These are phyloP conservation scores for Aspergillus transmontanensis DNA, from an alignment of 2,329 filamentous ascomycete genomes.

Conservation along the genomic window DNA sequence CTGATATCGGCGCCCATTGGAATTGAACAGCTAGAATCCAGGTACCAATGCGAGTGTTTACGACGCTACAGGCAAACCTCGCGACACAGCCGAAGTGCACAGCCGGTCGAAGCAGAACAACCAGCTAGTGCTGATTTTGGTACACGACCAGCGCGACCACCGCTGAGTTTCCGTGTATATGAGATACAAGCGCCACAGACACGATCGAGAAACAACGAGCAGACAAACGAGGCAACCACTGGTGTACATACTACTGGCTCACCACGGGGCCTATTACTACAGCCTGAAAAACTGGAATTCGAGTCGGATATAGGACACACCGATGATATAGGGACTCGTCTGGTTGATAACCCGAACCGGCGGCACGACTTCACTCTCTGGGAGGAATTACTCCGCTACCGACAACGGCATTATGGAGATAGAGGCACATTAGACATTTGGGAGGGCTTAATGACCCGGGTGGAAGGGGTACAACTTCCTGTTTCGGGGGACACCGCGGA, in stretches of 20 bases:
- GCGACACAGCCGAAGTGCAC: conserved; percentile 9
- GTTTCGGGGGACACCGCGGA: conserved; percentile 39
- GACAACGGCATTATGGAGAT: conserved; percentile 46
- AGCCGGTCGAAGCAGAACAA: conserved; percentile 10
- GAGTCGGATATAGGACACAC: conserved; percentile 46
- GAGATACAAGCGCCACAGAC: conserved; percentile 29
- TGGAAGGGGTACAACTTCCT: conserved; percentile 36
- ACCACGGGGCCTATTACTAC: conserved; percentile 26
- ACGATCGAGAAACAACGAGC: conserved; percentile 1
- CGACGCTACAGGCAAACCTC: conserved; percentile 29
- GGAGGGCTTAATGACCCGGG: conserved; percentile 38
- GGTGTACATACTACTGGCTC: conserved; percentile 2
- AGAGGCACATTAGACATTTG: conserved; percentile 46
- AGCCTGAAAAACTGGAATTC: conserved; percentile 40
- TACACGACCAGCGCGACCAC: conserved; percentile 8
- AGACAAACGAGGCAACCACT: background rate
- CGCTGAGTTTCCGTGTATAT: conserved; percentile 20
- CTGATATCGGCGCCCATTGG: conserved; percentile 33
- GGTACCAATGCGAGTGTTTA: conserved; percentile 27
- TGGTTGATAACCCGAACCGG: conserved; percentile 39
- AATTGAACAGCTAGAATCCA: conserved; percentile 35
- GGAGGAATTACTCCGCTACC: conserved; percentile 48
- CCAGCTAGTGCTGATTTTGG: conserved; percentile 6
- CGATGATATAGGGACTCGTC: conserved; percentile 36
- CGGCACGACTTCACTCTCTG: conserved; percentile 45